A percentile compares a stretch with the other conserved stretches of the same genome.
These are phyloP conservation scores for Cyberlindnera sargentensis DNA, from an alignment of 805 yeast genomes.

Conservation along the genomic window DNA sequence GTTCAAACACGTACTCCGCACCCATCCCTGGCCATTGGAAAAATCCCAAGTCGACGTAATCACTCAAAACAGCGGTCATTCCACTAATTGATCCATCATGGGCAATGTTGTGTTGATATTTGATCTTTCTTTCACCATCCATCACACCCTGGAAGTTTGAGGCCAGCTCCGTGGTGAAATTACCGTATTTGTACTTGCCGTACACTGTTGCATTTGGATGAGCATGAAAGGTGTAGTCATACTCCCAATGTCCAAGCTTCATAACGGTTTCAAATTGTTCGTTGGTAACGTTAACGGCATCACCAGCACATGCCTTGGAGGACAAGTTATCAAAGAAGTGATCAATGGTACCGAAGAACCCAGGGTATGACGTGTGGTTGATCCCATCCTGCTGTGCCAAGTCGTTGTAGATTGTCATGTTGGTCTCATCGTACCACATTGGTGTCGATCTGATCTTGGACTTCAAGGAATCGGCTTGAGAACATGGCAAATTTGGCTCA, in stretches of 20 bases:
- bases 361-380: constrained; percentile 13
- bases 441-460: constrained; percentile 21
- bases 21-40: constrained; percentile 46
- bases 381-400: constrained; percentile 22
- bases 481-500: constrained; percentile 30
- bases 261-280: constrained; percentile 33
- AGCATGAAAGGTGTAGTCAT: constrained; percentile 31
- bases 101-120: constrained; percentile 35
- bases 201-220: constrained; percentile 29
- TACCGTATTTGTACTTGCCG: constrained; percentile 29
- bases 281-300: constrained; percentile 26
- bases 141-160: constrained; percentile 24
- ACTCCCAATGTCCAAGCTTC: constrained; percentile 38
- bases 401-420: constrained; percentile 21
- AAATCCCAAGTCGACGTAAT: constrained; percentile 17
- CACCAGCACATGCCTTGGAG: constrained; percentile 32
- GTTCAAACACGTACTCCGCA: constrained; percentile 33
- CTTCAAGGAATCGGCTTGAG: constrained; percentile 24
- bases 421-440: constrained; percentile 31
- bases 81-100: constrained; percentile 35
- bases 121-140: constrained; percentile 22
- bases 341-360: constrained; percentile 29
- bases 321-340: constrained; percentile 37
- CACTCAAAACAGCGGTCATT: constrained; percentile 29
- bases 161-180: constrained; percentile 31